These are phyloP conservation scores for Lactarius sp. DNA, from an alignment of 768 basidiomycete species.

Conservation along the genomic window DNA sequence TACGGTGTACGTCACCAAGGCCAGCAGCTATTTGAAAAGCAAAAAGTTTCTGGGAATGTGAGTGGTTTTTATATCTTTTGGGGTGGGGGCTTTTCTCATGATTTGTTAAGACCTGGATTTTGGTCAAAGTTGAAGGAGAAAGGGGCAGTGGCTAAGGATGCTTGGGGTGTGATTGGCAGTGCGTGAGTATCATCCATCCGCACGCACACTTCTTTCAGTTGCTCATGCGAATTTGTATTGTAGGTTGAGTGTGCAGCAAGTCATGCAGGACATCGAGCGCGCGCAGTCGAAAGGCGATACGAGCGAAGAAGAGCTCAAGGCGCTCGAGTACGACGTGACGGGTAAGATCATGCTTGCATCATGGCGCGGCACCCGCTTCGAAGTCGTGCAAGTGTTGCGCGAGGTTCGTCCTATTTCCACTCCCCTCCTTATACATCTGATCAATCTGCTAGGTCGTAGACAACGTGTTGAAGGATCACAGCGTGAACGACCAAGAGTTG, in stretches of 20 bases:
- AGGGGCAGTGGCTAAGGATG: conserved; percentile 88
- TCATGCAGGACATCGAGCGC: conserved; percentile 90
- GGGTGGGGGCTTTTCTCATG: background rate
- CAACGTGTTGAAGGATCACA: conserved; percentile 76
- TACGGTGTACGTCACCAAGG: conserved; percentile 89
- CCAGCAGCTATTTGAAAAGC: conserved; percentile 85
- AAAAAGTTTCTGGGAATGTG: conserved; percentile 88
- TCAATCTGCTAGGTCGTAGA: conserved; percentile 58
- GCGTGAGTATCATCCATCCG: conserved; percentile 55
- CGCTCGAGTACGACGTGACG: conserved; percentile 88
- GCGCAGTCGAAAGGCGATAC: conserved; percentile 86
- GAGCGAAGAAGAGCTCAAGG: conserved; percentile 77
- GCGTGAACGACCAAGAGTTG: conserved; percentile 63
- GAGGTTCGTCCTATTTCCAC: conserved; percentile 40
- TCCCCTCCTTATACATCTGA: conserved; percentile 4
- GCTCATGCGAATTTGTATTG: background rate
- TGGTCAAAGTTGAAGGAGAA: conserved; percentile 94
- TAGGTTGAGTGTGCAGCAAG: conserved; percentile 67
- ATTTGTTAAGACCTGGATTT: conserved; percentile 56
- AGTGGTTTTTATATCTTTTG: conserved; percentile 31
- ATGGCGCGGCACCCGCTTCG: conserved; percentile 95
- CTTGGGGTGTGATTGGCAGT: conserved; percentile 94
- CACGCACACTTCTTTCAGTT: conserved; percentile 14
- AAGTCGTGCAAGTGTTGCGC: conserved; percentile 86
- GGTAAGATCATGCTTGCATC: conserved; percentile 96